A percentile compares a stretch with the other conserved stretches of the same genome.
These are phyloP conservation scores for Colletotrichum sp. DNA, from an alignment of 2,329 filamentous ascomycete species.

Conservation along the genomic window DNA sequence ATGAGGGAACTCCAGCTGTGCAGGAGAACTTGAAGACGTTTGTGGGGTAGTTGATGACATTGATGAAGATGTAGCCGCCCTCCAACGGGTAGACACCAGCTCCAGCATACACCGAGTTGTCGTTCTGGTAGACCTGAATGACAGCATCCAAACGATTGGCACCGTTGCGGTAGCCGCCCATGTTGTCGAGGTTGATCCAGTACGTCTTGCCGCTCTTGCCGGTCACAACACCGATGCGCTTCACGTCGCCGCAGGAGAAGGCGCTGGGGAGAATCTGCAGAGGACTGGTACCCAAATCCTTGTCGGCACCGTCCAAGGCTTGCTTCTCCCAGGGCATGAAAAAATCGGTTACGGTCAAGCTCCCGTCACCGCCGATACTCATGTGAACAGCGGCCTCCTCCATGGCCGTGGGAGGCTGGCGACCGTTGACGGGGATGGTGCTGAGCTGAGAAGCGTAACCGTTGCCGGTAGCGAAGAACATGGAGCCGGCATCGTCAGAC, in stretches of 20 bases:
- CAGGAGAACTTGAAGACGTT: constrained; percentile 65
- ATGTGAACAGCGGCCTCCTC: constrained; percentile 52
- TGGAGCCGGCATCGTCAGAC: constrained; percentile 42
- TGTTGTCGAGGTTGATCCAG: constrained; percentile 44
- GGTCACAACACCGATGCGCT: constrained; percentile 53
- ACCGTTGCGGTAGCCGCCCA: constrained; percentile 45
- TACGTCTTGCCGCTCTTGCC: constrained; percentile 58
- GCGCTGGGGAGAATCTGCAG: constrained; percentile 48
- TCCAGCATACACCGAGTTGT: constrained; percentile 51
- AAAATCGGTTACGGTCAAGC: constrained; percentile 52
- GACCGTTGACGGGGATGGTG: constrained; percentile 42
- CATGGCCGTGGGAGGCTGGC: constrained; percentile 42
- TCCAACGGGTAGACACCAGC: constrained; percentile 53
- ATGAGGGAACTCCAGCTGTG: constrained; percentile 52
- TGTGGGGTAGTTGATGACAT: constrained; percentile 58
- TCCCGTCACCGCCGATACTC: constrained; percentile 43
- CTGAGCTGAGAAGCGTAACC: constrained; percentile 44
- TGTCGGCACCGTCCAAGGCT: constrained; percentile 53
- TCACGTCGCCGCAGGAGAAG: constrained; percentile 48
- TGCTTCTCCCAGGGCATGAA: constrained; percentile 61
- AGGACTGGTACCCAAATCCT: constrained; percentile 53
- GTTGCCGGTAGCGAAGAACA: constrained; percentile 44
- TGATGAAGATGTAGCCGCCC: constrained; percentile 54
- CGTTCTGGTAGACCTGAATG: constrained; percentile 48
- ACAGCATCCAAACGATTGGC: constrained; percentile 42